Evolutionary conservation across 169 alveolate species (phyloP), one percentile per base, ranked within the genome.

Genomic region (Plasmodium coatneyi): DNA sequence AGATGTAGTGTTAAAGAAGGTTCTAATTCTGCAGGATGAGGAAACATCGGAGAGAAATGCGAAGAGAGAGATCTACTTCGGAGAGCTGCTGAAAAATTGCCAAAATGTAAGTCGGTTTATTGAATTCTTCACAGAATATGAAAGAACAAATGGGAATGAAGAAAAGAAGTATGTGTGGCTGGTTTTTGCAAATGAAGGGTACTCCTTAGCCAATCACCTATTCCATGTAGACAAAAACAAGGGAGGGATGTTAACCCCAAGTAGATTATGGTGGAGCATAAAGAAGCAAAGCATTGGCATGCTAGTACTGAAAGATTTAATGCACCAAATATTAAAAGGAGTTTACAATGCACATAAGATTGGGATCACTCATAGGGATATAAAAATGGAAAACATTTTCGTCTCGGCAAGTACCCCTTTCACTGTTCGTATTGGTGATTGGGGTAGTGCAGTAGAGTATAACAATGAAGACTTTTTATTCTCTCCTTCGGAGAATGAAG

Each of bases 371-470:
- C 94, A 89, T 80, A 79, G 94, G 52, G 94, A 89, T 79, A 22
- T 89, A 19, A 89, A 89, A 89, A 89, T 89, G 94, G 94, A 89
- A 66, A 89, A 89, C 66, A 89, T 89, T 1, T 89, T 89, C 82
- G 80, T 89, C 3, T 89, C 94, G 0, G 25, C 94, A 46, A 89
- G 41, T 36, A 89, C 94, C 16, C 94, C 94, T 0, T 89, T 79
- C 30, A 79, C 94, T 22, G 94, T 89, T 56, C 94, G 94, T 19
- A 49, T 89, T 22, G 94, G 94, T 30, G 94, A 89, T 49, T 89
- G 94, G 94, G 94, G 94, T 41, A 89, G 94, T 89, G 94, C 94
- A 2, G 90, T 89, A 16, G 80, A 89, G 49, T 89, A 25, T 79
- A 14, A 19, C 3, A 89, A 79, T 79, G 83, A 78, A 2, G 41